phyloP scores from a whole-genome alignment of 2,329 filamentous ascomycete species.

The Neoarthrinium moseri region DNA sequence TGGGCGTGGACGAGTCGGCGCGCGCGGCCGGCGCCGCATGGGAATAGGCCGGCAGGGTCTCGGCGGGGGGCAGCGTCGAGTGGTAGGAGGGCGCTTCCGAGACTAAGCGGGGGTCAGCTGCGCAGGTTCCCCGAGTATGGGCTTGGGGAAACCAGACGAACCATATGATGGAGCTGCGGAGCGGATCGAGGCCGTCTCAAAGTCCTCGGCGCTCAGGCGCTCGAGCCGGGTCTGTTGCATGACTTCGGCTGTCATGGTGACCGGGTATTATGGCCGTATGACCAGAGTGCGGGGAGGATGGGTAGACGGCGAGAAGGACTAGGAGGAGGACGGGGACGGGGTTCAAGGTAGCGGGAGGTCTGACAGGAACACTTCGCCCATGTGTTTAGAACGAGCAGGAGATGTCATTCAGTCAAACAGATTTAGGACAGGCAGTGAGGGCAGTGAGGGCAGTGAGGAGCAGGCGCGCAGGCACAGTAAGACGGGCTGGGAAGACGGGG shows the following conservation, averaged over 20 bases:
- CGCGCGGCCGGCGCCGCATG: constrained; percentile 26
- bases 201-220: constrained; percentile 49
- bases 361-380: constrained; percentile 17
- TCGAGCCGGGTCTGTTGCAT: constrained; percentile 20
- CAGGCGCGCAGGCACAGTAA: neutral
- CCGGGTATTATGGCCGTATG: neutral
- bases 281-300: constrained; percentile 1
- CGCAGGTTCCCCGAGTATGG: neutral
- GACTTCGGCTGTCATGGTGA: constrained; percentile 26
- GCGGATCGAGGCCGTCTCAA: constrained; percentile 66
- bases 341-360: constrained; percentile 11
- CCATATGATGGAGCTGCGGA: constrained; percentile 69
- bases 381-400: no score
- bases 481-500: no score
- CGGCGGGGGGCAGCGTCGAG: constrained; percentile 47
- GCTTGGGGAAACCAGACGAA: constrained; percentile 23
- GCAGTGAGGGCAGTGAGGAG: neutral
- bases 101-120: constrained; percentile 33
- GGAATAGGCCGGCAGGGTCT: constrained; percentile 51
- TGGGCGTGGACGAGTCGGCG: constrained; percentile 13
- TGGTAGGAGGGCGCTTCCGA: constrained; percentile 67
- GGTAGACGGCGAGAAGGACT: no score
- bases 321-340: constrained; percentile 3
- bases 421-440: no score
- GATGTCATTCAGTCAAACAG: no score